A percentile compares a stretch with the other conserved stretches of the same genome.
phyloP scores from a whole-genome alignment of 164 flowering plant species.

The Tetracentron sinense region DNA sequence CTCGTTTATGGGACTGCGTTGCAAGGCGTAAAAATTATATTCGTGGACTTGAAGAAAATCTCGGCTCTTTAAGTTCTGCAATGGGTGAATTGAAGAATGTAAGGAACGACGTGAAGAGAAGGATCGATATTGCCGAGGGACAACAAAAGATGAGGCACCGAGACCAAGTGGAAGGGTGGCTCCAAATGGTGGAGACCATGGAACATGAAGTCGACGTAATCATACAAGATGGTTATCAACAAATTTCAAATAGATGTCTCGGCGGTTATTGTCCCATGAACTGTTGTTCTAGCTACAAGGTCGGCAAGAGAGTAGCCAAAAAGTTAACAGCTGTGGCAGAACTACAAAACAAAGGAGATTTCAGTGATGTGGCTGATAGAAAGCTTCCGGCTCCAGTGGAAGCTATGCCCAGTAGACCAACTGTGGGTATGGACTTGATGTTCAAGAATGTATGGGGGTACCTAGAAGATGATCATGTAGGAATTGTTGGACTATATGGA shows the following conservation, averaged over 20 bases:
- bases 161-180: constrained; percentile 1
- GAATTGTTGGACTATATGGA: not conserved
- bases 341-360: not conserved
- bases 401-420: not conserved
- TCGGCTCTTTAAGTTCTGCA: not conserved
- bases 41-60: not conserved
- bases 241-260: not conserved
- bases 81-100: not conserved
- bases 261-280: not conserved
- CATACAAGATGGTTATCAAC: not conserved
- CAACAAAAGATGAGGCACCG: not conserved
- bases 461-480: not conserved
- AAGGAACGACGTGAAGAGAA: not conserved
- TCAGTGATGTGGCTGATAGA: not conserved
- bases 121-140: not conserved
- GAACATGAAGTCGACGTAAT: not conserved
- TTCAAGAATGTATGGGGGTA: constrained; percentile 1
- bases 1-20: not conserved
- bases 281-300: not conserved
- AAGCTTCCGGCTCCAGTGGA: not conserved
- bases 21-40: not conserved
- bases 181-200: not conserved
- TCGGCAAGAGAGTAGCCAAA: not conserved
- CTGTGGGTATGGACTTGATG: not conserved
- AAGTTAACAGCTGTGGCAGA: not conserved